phyloP scores from a whole-genome alignment of 2,329 filamentous ascomycete genomes.

The Talaromyces sp. region DNA sequence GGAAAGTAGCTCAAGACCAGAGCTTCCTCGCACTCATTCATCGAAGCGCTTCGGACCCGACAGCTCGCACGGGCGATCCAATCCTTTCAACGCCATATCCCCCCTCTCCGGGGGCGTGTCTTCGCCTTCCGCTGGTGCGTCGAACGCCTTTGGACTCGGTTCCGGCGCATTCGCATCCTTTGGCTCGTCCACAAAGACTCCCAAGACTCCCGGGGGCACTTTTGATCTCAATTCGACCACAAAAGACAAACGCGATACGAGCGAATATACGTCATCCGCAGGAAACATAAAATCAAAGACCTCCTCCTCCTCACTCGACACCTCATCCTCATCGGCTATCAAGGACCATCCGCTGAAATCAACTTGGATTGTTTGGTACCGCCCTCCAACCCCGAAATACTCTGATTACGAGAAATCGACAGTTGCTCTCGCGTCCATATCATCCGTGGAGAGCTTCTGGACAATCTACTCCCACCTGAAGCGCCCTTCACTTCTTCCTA shows the following conservation, averaged over 20 bases:
- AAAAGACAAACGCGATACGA: slow-evolving; percentile 60
- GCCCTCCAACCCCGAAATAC: slow-evolving; percentile 92
- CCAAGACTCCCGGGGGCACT: slow-evolving; percentile 74
- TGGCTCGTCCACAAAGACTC: slow-evolving; percentile 73
- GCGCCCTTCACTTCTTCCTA: slow-evolving; percentile 76
- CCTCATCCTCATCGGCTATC: slow-evolving; percentile 25
- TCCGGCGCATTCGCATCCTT: slow-evolving; percentile 97
- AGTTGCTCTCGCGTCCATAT: slow-evolving; percentile 75
- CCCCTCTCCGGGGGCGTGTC: slow-evolving; percentile 64
- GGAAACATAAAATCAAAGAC: slow-evolving; percentile 35
- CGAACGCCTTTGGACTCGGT: slow-evolving; percentile 86
- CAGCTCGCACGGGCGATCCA: slow-evolving; percentile 65
- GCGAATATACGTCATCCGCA: slow-evolving; percentile 31
- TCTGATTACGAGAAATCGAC: slow-evolving; percentile 98
- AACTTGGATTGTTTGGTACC: slow-evolving; percentile 95
- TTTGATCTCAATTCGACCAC: slow-evolving; percentile 67
- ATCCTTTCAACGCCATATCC: slow-evolving; percentile 72
- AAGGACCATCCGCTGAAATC: slow-evolving; percentile 64
- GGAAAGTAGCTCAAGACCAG: slow-evolving; percentile 50
- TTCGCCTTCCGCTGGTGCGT: slow-evolving; percentile 71
- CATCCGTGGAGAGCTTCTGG: slow-evolving; percentile 87
- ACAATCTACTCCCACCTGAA: slow-evolving; percentile 83
- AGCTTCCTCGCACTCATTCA: slow-evolving; percentile 58
- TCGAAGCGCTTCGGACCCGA: slow-evolving; percentile 72
- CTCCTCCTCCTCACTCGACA: slow-evolving; percentile 37